phyloP scores from a whole-genome alignment of 306 rosid genomes.

The Vigna hirtella region DNA sequence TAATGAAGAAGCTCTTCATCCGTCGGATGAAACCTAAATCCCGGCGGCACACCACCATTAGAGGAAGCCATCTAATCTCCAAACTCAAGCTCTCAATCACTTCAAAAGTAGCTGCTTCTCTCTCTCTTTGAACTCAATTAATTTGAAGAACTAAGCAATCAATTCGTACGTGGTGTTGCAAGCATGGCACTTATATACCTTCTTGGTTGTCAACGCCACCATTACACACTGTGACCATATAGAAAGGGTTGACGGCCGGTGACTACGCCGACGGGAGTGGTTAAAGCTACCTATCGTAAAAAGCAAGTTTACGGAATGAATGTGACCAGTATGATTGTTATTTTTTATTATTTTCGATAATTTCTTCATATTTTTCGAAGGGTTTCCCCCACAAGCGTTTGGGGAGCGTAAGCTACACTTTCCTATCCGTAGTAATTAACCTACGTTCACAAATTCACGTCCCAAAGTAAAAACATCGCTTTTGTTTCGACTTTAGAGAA shows the following conservation, averaged over 20 bases:
- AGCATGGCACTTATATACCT: slow-evolving; percentile 55
- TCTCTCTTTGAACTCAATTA: not conserved
- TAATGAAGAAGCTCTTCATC: slow-evolving; percentile 92
- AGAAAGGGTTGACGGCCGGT: slow-evolving; percentile 91
- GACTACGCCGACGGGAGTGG: slow-evolving; percentile 93
- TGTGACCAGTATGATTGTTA: slow-evolving; percentile 45
- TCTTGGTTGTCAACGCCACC: slow-evolving; percentile 62
- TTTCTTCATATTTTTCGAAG: not conserved
- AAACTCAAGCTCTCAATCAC: slow-evolving; percentile 24
- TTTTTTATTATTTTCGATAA: slow-evolving; percentile 28
- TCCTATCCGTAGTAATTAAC: slow-evolving; percentile 20
- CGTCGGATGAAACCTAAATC: slow-evolving; percentile 93
- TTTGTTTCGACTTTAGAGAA: not conserved
- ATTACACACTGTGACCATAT: slow-evolving; percentile 39
- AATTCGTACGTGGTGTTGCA: slow-evolving; percentile 44
- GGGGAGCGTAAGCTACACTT: slow-evolving; percentile 60
- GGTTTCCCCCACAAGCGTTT: slow-evolving; percentile 49
- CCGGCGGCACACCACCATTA: slow-evolving; percentile 93
- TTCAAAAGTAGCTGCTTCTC: slow-evolving; percentile 2
- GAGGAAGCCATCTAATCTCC: slow-evolving; percentile 68
- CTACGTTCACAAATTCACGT: not conserved
- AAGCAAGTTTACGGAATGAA: slow-evolving; percentile 65
- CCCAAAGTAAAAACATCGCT: not conserved
- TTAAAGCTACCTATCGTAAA: slow-evolving; percentile 80
- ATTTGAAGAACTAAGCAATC: slow-evolving; percentile 34